These are phyloP conservation scores for Westerdykella ornata DNA, from an alignment of 2,329 filamentous ascomycete species.

Conservation along the genomic window DNA sequence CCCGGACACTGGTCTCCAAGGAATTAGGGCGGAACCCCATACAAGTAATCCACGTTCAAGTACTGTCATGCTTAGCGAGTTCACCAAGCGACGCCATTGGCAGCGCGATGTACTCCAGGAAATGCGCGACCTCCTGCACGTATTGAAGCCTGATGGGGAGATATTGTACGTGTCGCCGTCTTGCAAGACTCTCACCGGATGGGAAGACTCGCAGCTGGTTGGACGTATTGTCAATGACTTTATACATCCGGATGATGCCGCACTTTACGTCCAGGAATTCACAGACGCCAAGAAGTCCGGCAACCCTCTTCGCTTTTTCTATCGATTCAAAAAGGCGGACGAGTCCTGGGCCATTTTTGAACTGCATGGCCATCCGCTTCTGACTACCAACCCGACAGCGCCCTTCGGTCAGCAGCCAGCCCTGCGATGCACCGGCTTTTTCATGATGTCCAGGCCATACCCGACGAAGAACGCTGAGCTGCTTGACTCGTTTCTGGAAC, in stretches of 20 bases:
- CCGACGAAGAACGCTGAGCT: constrained; percentile 79
- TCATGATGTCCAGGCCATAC: constrained; percentile 87
- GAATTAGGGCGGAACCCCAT: constrained; percentile 48
- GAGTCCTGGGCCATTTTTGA: constrained; percentile 75
- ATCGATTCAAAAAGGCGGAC: constrained; percentile 71
- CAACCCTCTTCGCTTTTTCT: constrained; percentile 76
- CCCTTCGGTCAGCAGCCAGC: constrained; percentile 56
- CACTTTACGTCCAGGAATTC: constrained; percentile 78
- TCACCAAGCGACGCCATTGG: constrained; percentile 68
- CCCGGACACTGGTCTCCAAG: constrained; percentile 34
- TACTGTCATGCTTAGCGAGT: constrained; percentile 52
- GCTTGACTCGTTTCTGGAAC: constrained; percentile 87
- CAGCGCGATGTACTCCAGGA: constrained; percentile 83
- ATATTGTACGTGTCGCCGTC: constrained; percentile 84
- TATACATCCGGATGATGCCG: constrained; percentile 78
- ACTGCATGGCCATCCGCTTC: constrained; percentile 85
- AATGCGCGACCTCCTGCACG: constrained; percentile 79
- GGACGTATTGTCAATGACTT: constrained; percentile 73
- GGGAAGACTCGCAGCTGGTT: constrained; percentile 61
- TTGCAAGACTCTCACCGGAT: constrained; percentile 67
- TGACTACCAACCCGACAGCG: constrained; percentile 61
- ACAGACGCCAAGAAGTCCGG: constrained; percentile 80
- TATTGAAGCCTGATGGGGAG: constrained; percentile 75
- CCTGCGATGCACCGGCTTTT: constrained; percentile 74
- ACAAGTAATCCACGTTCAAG: constrained; percentile 43